phyloP scores from a whole-genome alignment of 768 basidiomycete species.

The Termitomyces sp. region DNA sequence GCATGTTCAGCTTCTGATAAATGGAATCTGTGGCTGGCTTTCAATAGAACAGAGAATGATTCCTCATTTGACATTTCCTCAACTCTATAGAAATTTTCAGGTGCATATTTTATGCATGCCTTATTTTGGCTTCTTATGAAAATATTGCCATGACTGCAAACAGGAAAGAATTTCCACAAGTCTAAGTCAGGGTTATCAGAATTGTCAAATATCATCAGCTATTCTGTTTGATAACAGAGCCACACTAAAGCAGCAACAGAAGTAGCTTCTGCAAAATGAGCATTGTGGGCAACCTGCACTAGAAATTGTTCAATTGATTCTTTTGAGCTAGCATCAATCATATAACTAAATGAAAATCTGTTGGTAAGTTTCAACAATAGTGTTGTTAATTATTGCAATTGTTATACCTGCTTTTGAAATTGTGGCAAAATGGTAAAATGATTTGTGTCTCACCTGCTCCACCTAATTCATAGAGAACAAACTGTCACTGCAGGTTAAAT shows the following conservation, averaged over 20 bases:
- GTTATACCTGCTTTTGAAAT: neutral
- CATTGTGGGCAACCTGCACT: neutral
- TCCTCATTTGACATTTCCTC: neutral
- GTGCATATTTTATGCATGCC: neutral
- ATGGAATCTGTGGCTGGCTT: neutral
- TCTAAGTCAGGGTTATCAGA: neutral
- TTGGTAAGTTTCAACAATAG: neutral
- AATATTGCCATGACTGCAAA: slow-evolving; percentile 5
- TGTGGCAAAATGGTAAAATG: neutral
- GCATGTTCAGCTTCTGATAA: neutral
- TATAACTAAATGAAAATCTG: neutral
- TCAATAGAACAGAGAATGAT: neutral
- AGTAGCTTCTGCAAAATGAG: neutral
- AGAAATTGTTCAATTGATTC: neutral
- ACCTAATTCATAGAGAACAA: neutral
- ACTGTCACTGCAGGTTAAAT: neutral
- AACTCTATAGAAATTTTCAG: neutral
- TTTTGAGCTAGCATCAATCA: neutral
- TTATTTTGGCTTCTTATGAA: slow-evolving; percentile 3
- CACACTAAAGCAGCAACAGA: neutral
- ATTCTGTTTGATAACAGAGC: neutral
- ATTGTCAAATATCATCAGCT: neutral
- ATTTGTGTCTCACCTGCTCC: slow-evolving; percentile 2
- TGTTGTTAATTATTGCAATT: too few relatives aligned
- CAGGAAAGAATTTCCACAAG: neutral